These are phyloP conservation scores for Bipolaris victoriae DNA, from an alignment of 2,329 filamentous ascomycete species.

Conservation along the genomic window DNA sequence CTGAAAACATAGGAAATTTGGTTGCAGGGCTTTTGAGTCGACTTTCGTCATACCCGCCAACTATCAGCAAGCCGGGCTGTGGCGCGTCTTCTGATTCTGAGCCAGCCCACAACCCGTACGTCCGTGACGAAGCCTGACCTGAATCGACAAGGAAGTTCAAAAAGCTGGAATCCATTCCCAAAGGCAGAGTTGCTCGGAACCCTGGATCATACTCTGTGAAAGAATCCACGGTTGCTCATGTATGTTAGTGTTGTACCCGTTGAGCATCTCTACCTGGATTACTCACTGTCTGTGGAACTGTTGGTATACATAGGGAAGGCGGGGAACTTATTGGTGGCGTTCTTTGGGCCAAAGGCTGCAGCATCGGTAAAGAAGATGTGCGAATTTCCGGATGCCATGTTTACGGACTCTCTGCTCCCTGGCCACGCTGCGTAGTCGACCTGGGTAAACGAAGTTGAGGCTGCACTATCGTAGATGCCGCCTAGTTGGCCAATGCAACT, in stretches of 20 bases:
- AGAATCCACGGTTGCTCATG: constrained; percentile 12
- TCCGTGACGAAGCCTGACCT: constrained; percentile 26
- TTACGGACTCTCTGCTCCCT: constrained; percentile 23
- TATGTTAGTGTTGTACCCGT: neutral
- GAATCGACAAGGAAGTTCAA: constrained; percentile 24
- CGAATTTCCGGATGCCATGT: constrained; percentile 18
- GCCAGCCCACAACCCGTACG: constrained; percentile 25
- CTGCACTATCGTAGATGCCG: constrained; percentile 22
- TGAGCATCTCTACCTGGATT: neutral
- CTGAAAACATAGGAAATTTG: constrained; percentile 27
- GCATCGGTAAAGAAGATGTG: constrained; percentile 26
- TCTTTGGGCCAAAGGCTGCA: constrained; percentile 21
- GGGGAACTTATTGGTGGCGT: constrained; percentile 22
- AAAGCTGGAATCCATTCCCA: constrained; percentile 24
- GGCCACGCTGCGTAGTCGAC: constrained; percentile 20
- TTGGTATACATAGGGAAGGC: constrained; percentile 23
- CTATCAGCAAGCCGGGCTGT: constrained; percentile 24
- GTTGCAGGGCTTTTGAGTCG: constrained; percentile 20
- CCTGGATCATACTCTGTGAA: constrained; percentile 14
- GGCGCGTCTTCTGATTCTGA: constrained; percentile 24
- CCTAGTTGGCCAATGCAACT: constrained; percentile 27
- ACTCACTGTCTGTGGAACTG: constrained; percentile 23
- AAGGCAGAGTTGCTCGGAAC: constrained; percentile 20
- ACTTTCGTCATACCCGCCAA: constrained; percentile 26
- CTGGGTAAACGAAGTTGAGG: constrained; percentile 23